Percentiles rank a stretch among this genome's conserved stretches.
Conservation (phyloP, 1,284 basidiomycete species). For the Melanopsichium pennsylvanicum region DNA sequence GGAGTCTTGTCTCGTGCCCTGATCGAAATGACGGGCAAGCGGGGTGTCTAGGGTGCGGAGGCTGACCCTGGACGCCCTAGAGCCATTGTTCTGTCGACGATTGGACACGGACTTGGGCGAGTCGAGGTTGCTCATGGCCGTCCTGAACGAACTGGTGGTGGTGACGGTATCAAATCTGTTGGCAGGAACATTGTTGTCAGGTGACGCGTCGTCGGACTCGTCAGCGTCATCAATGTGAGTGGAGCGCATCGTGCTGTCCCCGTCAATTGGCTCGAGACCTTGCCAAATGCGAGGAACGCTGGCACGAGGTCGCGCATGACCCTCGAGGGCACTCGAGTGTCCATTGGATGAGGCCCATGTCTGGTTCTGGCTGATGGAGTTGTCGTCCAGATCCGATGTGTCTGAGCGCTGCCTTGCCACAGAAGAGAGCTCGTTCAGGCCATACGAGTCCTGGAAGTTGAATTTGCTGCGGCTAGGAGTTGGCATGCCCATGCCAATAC, state of each 20-base stretch:
- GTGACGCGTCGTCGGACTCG: conserved; percentile 24
- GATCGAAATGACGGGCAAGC: conserved; percentile 40
- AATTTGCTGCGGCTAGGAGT: conserved; percentile 11
- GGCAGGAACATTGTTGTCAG: conserved; percentile 22
- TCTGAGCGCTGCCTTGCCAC: conserved; percentile 4
- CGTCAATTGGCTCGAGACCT: conserved; percentile 32
- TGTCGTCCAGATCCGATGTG: neutral
- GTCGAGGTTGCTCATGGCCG: conserved; percentile 28
- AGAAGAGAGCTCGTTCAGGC: conserved; percentile 17
- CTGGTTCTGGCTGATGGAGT: neutral
- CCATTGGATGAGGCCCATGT: neutral
- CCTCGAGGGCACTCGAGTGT: conserved; percentile 9
- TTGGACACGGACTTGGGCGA: conserved; percentile 22
- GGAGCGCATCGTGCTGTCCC: conserved; percentile 15
- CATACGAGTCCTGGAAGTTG: conserved; percentile 18
- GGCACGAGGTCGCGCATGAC: conserved; percentile 21
- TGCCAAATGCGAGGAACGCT: conserved; percentile 49
- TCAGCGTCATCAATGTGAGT: conserved; percentile 32
- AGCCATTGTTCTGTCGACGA: conserved; percentile 9
- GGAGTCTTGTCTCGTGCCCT: conserved; percentile 24
- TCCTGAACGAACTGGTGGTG: conserved; percentile 34
- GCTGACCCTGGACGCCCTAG: conserved; percentile 27
- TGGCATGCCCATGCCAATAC: conserved; percentile 16
- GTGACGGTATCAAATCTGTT: conserved; percentile 38
- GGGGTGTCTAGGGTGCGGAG: conserved; percentile 34